Percentiles rank a stretch among this genome's conserved stretches.
phyloP scores from a whole-genome alignment of 345 rosid genomes.

The Microcos paniculata region DNA sequence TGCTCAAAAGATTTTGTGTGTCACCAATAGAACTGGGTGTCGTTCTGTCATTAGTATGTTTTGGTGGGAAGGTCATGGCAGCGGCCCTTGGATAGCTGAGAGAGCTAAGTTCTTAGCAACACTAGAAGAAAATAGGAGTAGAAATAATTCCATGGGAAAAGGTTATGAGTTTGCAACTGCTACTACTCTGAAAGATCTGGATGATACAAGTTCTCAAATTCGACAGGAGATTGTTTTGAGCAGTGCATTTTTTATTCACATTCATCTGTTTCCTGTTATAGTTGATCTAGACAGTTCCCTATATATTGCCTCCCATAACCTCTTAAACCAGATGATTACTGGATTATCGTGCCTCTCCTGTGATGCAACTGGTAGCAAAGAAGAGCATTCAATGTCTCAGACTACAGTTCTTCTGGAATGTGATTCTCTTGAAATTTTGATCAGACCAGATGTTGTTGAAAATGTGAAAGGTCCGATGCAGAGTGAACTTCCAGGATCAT shows the following conservation, averaged over 20 bases:
- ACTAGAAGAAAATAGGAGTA: slow-evolving; percentile 49
- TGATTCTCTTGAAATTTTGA: slow-evolving; percentile 61
- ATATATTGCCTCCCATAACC: slow-evolving; percentile 39
- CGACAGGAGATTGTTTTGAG: slow-evolving; percentile 64
- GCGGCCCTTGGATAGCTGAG: slow-evolving; percentile 69
- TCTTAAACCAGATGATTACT: slow-evolving; percentile 49
- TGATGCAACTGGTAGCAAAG: slow-evolving; percentile 28
- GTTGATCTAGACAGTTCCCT: slow-evolving; percentile 50
- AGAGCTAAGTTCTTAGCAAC: slow-evolving; percentile 74
- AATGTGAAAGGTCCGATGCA: slow-evolving; percentile 56
- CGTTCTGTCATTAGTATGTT: slow-evolving; percentile 62
- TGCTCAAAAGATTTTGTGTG: slow-evolving; percentile 53
- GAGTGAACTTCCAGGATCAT: slow-evolving; percentile 86
- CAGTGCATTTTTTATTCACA: slow-evolving; percentile 59
- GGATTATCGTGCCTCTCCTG: slow-evolving; percentile 38
- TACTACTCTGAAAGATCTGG: slow-evolving; percentile 53
- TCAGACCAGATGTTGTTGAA: slow-evolving; percentile 58
- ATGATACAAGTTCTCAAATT: slow-evolving; percentile 48
- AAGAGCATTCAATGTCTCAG: slow-evolving; percentile 42
- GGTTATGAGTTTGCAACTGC: slow-evolving; percentile 74
- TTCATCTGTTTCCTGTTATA: slow-evolving; percentile 46
- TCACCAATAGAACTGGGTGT: slow-evolving; percentile 39
- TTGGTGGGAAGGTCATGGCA: slow-evolving; percentile 71
- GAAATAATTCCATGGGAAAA: slow-evolving; percentile 41
- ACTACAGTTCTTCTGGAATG: slow-evolving; percentile 70